phyloP scores from a whole-genome alignment of 1,284 basidiomycete genomes.

The Leccinum laetum region DNA sequence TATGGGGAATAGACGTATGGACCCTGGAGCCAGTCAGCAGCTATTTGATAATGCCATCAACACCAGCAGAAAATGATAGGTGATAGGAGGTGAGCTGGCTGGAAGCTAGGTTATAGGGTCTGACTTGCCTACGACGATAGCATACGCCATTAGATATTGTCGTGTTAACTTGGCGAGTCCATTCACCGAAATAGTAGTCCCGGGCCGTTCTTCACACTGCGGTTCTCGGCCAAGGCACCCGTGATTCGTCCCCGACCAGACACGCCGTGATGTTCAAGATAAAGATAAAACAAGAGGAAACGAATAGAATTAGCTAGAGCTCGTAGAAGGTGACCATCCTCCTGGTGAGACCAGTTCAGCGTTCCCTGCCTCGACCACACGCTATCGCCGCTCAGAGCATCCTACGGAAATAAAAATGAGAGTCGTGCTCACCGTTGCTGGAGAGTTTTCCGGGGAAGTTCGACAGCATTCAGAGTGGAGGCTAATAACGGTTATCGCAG shows the following conservation, averaged over 20 bases:
- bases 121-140: constrained; percentile 41
- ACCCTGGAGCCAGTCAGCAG: constrained; percentile 79
- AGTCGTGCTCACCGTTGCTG: constrained; percentile 12
- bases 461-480: neutral
- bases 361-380: neutral
- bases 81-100: constrained; percentile 4
- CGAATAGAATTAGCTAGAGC: constrained; percentile 47
- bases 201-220: constrained; percentile 36
- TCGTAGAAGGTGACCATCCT: constrained; percentile 49
- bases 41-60: constrained; percentile 33
- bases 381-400: constrained; percentile 1
- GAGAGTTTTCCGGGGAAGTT: neutral
- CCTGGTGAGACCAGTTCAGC: neutral
- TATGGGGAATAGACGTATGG: constrained; percentile 76
- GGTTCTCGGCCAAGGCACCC: constrained; percentile 22
- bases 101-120: neutral
- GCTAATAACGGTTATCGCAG: neutral
- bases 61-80: neutral
- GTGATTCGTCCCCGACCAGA: constrained; percentile 31
- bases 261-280: constrained; percentile 42
- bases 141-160: constrained; percentile 68
- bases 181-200: constrained; percentile 20
- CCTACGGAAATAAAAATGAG: neutral
- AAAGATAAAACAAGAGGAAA: constrained; percentile 43
- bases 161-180: constrained; percentile 42